Base-by-base conservation (phyloP, 1,139 yeast species). In the Lodderomyces pseudojiufengensis region DNA sequence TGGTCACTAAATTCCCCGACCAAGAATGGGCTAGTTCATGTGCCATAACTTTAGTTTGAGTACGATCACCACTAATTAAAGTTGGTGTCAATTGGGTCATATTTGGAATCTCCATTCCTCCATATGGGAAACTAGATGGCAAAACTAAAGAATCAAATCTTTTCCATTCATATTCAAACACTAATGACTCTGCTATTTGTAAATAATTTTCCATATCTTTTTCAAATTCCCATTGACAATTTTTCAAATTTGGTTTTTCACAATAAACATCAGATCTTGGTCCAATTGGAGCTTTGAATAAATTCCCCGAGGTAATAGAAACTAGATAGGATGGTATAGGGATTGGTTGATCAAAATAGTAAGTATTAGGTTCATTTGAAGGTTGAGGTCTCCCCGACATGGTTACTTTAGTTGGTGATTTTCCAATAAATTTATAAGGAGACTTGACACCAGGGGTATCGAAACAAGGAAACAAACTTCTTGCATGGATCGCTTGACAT, bases 401-500 rank as follows among this genome's bases (percentile, higher is more conserved):
- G 36, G 66, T 54, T 3, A 57, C 54, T 4, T 56, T 56, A 32
- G 50, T 52, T 4, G 65, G 61, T 2, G 70, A 64, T 7, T 45
- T 45, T 11, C 59, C 64, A n/a, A 43, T 48, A 42, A 60, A 59
- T 31, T 46, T 47, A 43, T 54, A 65, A 1, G 61, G 51, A 2
- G 63, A 57, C 39, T 66, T 66, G 22, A 63, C 60, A 0, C 61
- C 64, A 2, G 73, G 73, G 8, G 70, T 65, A 45, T 66, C 73
- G 44, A 66, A 66, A 43, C 72, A 63, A 4, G 73, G 73, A 41
- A 65, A 64, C 45, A 66, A 51, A 31, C 66, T 59, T 36, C 73
- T 48, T 11, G 72, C 72, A 44, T 66, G 73, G 30, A 65, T 65
- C 11, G 70, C 62, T 47, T 66, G 68, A 48, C 73, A 65, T 46